Evolutionary conservation across 2,329 filamentous ascomycete species (phyloP), one percentile per base, ranked within the genome.

Genomic region (Monilinia polystroma): DNA sequence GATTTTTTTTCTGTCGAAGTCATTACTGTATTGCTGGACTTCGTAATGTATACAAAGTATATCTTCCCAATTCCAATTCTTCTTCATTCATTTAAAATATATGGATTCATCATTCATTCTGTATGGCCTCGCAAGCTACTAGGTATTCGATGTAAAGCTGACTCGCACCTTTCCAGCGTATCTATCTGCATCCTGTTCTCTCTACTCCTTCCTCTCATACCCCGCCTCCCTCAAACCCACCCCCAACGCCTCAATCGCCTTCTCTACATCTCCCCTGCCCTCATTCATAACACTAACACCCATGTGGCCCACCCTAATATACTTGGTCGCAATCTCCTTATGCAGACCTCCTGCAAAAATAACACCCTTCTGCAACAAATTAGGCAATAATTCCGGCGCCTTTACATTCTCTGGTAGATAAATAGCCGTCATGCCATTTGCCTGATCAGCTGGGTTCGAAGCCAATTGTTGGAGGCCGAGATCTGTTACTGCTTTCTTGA

Each of bases 261-360:
- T 90, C 70, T 96, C 91, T 73, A 98, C 87, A 77, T 99, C 92
- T 63, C 84, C 85, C 70, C 93, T 85, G 70, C 86, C 86, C 29
- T 62, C 58, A 51, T 51, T 29, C 58, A 62, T 51, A 51, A 93
- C 90, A 76, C 90, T 95, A 70, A 98, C 92, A 73, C 95, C 95
- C 95, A 99, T 99, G 79, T 98, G 95, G 54, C 95, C 95, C 75
- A 99, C 95, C 38, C 95, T 88, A 73, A 99, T 91, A 78, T 99
- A 99, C 81, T 91, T 95, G 70, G 90, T 82, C 3, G 91, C 93
- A 78, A 97, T 96, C 78, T 96, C 92, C 84, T 95, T 97, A 83
- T 99, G 95, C 74, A 99, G 85, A 69, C 95, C 95, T 68, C 93
- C 95, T 32, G 95, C 95, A 77, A 98, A 98, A 68, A 99, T 87